A percentile compares a stretch with the other conserved stretches of the same genome.
Evolutionary conservation across 345 rosid species (phyloP).

Genomic region (Eucalyptus tenuipes): DNA sequence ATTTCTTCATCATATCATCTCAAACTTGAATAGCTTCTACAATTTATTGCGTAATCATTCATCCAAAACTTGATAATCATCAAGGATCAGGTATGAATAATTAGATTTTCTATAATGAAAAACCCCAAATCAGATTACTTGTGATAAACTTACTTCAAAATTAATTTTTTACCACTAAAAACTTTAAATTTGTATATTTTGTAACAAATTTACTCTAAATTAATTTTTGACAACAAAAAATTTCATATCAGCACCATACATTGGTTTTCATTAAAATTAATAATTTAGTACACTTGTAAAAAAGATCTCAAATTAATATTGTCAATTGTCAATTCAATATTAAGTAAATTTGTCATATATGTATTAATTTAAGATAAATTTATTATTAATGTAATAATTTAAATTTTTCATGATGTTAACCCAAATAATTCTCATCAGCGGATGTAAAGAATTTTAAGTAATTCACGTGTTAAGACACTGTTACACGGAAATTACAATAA

Average conservation of each 20-base stretch:
- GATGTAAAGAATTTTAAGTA: not conserved
- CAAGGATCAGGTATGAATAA: no score
- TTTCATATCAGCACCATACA: rapidly evolving
- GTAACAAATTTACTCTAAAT: rapidly evolving
- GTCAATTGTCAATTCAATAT: rapidly evolving
- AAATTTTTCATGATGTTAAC: no score
- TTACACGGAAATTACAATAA: rapidly evolving
- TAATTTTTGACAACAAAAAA: no score
- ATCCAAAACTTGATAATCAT: not conserved
- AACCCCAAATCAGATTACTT: rapidly evolving
- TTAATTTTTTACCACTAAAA: no score
- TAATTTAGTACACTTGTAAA: rapidly evolving
- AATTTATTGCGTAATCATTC: not conserved
- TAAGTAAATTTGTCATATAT: no score
- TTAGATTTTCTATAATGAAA: no score
- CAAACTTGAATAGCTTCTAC: not conserved
- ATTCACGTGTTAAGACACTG: not conserved
- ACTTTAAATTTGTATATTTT: no score
- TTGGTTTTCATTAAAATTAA: no score
- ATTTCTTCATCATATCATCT: rapidly evolving
- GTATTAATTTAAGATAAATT: no score
- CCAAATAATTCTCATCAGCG: not conserved
- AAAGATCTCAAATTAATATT: no score
- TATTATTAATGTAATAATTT: no score
- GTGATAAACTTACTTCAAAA: no score